phyloP scores from a whole-genome alignment of 208 protist genomes.

The Vickermania spadyakhi region DNA sequence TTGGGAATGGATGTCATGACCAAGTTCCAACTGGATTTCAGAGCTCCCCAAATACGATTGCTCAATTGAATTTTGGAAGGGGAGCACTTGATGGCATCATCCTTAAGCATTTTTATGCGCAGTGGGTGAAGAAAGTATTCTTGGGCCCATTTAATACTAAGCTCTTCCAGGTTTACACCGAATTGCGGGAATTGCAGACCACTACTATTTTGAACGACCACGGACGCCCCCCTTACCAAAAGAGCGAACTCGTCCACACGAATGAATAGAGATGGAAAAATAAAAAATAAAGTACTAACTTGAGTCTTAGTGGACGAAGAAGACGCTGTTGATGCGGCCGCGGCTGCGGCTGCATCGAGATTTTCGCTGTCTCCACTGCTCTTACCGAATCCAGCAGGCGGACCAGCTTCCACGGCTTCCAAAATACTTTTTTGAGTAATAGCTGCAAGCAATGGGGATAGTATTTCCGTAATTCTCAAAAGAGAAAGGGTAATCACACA shows the following conservation, averaged over 20 bases:
- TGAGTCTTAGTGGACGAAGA: neutral
- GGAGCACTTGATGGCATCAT: slow-evolving; percentile 4
- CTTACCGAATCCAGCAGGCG: neutral
- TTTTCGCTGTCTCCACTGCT: too few relatives aligned
- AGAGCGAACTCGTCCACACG: slow-evolving; percentile 17
- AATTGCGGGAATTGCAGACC: slow-evolving; percentile 1
- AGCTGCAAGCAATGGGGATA: neutral
- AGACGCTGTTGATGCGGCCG: too few relatives aligned
- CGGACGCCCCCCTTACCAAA: slow-evolving; percentile 6
- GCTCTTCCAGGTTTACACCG: slow-evolving; percentile 16
- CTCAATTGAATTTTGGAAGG: neutral
- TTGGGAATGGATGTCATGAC: slow-evolving; percentile 2
- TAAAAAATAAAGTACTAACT: slow-evolving; percentile 11
- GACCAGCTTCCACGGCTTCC: neutral
- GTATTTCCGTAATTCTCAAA: neutral
- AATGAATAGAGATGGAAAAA: slow-evolving; percentile 12
- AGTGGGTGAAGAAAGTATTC: slow-evolving; percentile 12
- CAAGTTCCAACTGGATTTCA: neutral
- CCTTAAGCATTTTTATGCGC: slow-evolving; percentile 10
- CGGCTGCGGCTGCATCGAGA: too few relatives aligned
- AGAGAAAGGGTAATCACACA: neutral
- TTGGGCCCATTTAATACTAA: slow-evolving; percentile 12
- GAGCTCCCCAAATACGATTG: neutral
- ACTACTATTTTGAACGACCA: neutral
- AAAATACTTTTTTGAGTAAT: neutral